phyloP scores from a whole-genome alignment of 129 eudicot genomes.

The Smallanthus sonchifolius region DNA sequence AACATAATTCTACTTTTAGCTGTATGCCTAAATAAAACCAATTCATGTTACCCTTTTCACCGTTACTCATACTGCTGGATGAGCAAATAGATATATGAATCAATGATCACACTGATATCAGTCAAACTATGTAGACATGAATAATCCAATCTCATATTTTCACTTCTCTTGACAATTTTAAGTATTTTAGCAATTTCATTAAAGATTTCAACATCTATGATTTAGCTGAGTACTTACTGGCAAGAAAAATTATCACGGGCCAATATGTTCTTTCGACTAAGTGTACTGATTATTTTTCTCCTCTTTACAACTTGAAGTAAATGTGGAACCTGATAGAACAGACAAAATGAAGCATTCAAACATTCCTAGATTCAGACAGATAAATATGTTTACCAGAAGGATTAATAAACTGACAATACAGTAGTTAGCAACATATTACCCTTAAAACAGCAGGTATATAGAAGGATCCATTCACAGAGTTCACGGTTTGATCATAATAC shows the following conservation, averaged over 20 bases:
- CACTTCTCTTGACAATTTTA: background rate
- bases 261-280: slow-evolving; percentile 80
- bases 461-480: slow-evolving; percentile 82
- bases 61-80: background rate
- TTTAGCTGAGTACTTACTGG: slow-evolving; percentile 62
- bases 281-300: slow-evolving; percentile 51
- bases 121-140: slow-evolving; percentile 2
- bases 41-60: slow-evolving; percentile 7
- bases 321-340: slow-evolving; percentile 70
- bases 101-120: background rate
- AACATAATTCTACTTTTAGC: slow-evolving; percentile 3
- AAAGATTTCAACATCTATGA: slow-evolving; percentile 6
- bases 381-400: slow-evolving; percentile 4
- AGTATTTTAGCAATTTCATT: background rate
- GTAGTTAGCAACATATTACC: slow-evolving; percentile 38
- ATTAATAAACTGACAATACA: background rate
- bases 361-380: slow-evolving; percentile 4
- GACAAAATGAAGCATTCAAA: slow-evolving; percentile 5
- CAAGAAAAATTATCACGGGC: slow-evolving; percentile 74
- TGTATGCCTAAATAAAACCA: background rate
- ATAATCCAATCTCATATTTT: slow-evolving; percentile 13
- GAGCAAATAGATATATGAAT: background rate
- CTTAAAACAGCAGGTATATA: slow-evolving; percentile 94
- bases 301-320: slow-evolving; percentile 83
- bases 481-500: slow-evolving; percentile 91